A percentile compares a stretch with the other conserved stretches of the same genome.
These are phyloP conservation scores for Fulvia fulva DNA, from an alignment of 2,329 filamentous ascomycete species.

Conservation along the genomic window DNA sequence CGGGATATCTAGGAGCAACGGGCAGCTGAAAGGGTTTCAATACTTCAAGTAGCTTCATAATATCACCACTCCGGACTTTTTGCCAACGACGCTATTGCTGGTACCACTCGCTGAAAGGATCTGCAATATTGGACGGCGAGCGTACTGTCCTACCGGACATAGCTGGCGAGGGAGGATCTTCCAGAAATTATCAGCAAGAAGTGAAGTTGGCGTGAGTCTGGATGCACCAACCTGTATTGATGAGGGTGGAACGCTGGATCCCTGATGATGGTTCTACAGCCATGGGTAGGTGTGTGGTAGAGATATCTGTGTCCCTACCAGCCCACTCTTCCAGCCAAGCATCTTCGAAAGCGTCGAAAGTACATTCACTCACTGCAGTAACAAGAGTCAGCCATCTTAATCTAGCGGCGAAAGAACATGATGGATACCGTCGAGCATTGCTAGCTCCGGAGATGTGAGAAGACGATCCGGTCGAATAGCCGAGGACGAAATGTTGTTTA, in stretches of 20 bases:
- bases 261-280: not conserved
- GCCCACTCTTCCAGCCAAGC: slow-evolving; percentile 3
- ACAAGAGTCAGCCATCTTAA: not conserved
- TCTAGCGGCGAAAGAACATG: not conserved
- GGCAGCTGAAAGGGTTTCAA: not conserved
- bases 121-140: not conserved
- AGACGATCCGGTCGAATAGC: not conserved
- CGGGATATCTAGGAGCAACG: slow-evolving; percentile 4
- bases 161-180: not conserved
- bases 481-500: not conserved
- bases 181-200: not conserved
- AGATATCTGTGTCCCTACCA: not conserved
- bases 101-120: slow-evolving; percentile 2
- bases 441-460: not conserved
- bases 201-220: not conserved
- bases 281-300: not conserved
- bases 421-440: slow-evolving; percentile 1
- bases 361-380: not conserved
- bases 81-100: not conserved
- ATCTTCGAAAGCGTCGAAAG: slow-evolving; percentile 1
- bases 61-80: too few species aligned
- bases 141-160: not conserved
- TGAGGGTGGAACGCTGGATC: not conserved
- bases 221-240: not conserved
- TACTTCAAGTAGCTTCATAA: not conserved